Base-by-base conservation (phyloP, 805 yeast genomes). In the Lipomyces sp. region DNA sequence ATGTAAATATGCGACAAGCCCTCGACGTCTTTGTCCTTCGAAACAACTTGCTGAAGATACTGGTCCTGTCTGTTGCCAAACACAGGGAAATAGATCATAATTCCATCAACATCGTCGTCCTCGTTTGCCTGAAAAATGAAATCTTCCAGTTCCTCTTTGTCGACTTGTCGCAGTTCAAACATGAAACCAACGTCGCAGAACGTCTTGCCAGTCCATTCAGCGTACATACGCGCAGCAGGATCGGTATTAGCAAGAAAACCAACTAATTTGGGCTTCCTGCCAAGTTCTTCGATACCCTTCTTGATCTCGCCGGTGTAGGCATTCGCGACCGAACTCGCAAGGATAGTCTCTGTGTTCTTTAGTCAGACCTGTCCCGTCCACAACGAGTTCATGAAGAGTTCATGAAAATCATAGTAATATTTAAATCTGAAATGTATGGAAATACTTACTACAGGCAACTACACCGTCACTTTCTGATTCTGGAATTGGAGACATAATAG, bases 71-170 rank as follows among this genome's bases (percentile, higher is more conserved):
- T 86, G 75, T 91, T 90, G 2, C 97, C 97, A 78, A 91, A 95
- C 2, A 95, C 98, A 0, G 99, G 99, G 84, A 94, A 95, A 77
- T 95, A 95, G 15, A 95, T 94, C 90, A 95, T 92, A 71, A 95
- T 95, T 32, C 98, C 99, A 75, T 92, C 88, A 51, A 94, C 90
- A 0, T 76, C 72, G 63, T 84, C 85, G 74, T 93, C 94, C 35
- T 82, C 81, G 77, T 95, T 95, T 66, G 98, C 97, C 53, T 84
- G 86, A 57, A 92, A 84, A 67, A 95, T 86, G 39, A 86, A 87
- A 72, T 88, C 92, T 77, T 95, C 99, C 67, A 95, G 82, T 42
- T 87, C 89, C 71, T 95, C 97, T 76, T 90, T 92, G 71, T 84
- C 85, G 24, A 89, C 87, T 73, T 86, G 84, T 37, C 90, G 79